Conservation (phyloP, 208 protist species). For the Borovskyia barvae region DNA sequence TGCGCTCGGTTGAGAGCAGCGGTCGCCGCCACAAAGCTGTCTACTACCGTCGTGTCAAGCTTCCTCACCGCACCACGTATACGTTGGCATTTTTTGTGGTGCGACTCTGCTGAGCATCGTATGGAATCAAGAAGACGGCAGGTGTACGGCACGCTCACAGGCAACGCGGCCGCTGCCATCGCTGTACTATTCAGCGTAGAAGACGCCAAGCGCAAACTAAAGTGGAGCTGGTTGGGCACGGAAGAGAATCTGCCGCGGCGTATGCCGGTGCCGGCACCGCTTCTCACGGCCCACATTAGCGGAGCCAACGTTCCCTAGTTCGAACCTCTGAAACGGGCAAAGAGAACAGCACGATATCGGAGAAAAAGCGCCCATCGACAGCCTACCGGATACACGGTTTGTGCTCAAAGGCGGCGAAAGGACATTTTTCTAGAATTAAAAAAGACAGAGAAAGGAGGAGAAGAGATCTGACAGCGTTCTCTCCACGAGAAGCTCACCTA, state of each 20-base stretch:
- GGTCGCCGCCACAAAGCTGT: constrained; percentile 39
- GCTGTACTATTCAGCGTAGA: not conserved
- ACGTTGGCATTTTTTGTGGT: constrained; percentile 31
- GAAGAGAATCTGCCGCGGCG: not conserved
- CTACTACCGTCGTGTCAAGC: constrained; percentile 43
- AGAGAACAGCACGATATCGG: too few relatives aligned
- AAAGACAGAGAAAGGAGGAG: constrained; percentile 2
- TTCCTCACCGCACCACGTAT: constrained; percentile 45
- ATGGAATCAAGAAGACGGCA: constrained; percentile 18
- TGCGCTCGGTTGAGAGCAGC: not conserved
- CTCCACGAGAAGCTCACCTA: not conserved
- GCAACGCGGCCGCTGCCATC: not conserved
- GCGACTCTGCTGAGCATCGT: constrained; percentile 3
- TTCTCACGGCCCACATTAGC: constrained; percentile 4
- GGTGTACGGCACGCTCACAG: constrained; percentile 13
- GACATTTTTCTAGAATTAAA: constrained; percentile 4
- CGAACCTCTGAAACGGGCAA: too few relatives aligned
- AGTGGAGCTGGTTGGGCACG: not conserved
- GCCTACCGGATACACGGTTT: too few relatives aligned
- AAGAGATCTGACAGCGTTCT: not conserved
- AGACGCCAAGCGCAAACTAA: not conserved
- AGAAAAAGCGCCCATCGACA: too few relatives aligned
- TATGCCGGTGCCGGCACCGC: not conserved
- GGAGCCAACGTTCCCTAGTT: too few relatives aligned
- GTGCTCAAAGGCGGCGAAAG: too few relatives aligned